Conservation (phyloP, 2,329 filamentous ascomycete genomes). For the Fonsecaea erecta region DNA sequence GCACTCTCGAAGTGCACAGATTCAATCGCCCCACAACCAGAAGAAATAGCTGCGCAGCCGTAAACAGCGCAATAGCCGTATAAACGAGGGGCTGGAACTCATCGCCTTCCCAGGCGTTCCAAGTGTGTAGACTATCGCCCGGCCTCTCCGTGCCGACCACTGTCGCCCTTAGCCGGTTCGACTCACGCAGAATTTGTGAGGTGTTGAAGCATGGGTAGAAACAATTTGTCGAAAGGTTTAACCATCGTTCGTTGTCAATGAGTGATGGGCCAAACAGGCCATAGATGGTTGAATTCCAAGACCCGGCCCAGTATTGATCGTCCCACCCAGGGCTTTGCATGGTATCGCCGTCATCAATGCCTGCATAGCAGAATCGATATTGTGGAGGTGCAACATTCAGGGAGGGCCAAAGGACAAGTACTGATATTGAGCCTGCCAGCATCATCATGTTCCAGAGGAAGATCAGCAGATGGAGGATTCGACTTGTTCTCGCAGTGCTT, state of each 20-base stretch:
- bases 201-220: constrained; percentile 42
- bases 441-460: constrained; percentile 42
- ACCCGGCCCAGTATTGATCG: constrained; percentile 35
- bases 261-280: constrained; percentile 37
- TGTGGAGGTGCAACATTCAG: constrained; percentile 34
- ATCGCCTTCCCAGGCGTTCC: constrained; percentile 31
- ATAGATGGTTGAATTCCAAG: constrained; percentile 43
- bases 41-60: constrained; percentile 38
- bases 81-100: constrained; percentile 42
- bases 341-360: constrained; percentile 35
- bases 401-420: constrained; percentile 38
- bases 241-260: constrained; percentile 1
- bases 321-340: constrained; percentile 39
- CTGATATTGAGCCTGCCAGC: constrained; percentile 42
- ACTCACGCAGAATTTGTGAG: constrained; percentile 39
- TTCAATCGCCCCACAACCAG: constrained; percentile 30
- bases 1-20: constrained; percentile 39
- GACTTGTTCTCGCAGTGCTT: constrained; percentile 38
- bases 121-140: constrained; percentile 17
- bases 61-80: constrained; percentile 38
- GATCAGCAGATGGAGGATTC: constrained; percentile 40
- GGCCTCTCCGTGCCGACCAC: constrained; percentile 21
- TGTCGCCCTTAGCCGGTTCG: constrained; percentile 32
- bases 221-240: constrained; percentile 39
- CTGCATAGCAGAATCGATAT: constrained; percentile 43